A percentile compares a stretch with the other conserved stretches of the same genome.
phyloP scores from a whole-genome alignment of 805 yeast genomes.

The Trichomonascus vanleenenianus region DNA sequence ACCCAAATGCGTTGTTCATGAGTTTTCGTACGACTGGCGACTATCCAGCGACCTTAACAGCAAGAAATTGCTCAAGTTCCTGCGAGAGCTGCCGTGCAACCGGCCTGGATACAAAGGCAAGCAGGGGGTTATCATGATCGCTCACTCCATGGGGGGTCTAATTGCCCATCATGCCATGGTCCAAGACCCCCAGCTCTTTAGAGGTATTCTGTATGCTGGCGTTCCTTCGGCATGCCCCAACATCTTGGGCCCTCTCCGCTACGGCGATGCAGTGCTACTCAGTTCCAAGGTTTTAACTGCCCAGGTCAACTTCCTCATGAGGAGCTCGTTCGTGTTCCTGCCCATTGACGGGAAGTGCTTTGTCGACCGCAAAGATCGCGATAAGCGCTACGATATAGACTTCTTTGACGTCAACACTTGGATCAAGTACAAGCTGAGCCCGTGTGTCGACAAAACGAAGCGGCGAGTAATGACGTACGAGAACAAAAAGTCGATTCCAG shows the following conservation, averaged over 20 bases:
- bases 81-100: conserved; percentile 32
- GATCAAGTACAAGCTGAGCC: conserved; percentile 68
- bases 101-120: conserved; percentile 29
- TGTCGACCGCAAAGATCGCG: conserved; percentile 38
- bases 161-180: conserved; percentile 76
- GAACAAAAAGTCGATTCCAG: not conserved
- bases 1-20: conserved; percentile 53
- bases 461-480: conserved; percentile 7
- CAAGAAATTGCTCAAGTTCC: conserved; percentile 41
- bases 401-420: conserved; percentile 75
- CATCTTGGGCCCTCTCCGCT: conserved; percentile 76
- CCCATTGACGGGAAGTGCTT: conserved; percentile 74
- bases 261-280: conserved; percentile 71
- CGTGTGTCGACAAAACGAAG: conserved; percentile 45
- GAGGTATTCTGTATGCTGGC: conserved; percentile 77
- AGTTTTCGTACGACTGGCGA: conserved; percentile 95
- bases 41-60: conserved; percentile 54
- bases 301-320: conserved; percentile 81
- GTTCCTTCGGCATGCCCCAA: conserved; percentile 79
- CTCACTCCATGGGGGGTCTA: conserved; percentile 94
- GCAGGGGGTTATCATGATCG: conserved; percentile 61
- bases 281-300: conserved; percentile 69
- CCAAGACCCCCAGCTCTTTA: conserved; percentile 53
- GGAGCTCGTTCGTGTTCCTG: conserved; percentile 71
- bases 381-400: conserved; percentile 41